Evolutionary conservation across 2,329 filamentous ascomycete genomes (phyloP).

Genomic region (Xylaria sp.): DNA sequence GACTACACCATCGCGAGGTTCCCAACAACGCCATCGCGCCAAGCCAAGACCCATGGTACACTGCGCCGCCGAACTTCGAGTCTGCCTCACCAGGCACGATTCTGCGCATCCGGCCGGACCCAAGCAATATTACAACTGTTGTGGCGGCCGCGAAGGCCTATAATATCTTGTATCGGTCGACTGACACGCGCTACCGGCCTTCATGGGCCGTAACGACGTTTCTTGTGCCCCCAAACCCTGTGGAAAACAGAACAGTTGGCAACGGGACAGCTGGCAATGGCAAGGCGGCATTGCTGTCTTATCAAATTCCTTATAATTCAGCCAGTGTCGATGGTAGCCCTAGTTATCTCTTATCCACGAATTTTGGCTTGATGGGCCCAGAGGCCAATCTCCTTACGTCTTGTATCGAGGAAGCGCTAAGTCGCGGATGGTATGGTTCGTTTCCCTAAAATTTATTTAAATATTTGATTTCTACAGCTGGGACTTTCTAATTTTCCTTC

Average conservation of each 20-base stretch:
- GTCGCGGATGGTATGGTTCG: constrained; percentile 47
- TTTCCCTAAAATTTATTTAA: neutral
- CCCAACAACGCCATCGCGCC: constrained; percentile 31
- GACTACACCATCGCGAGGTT: neutral
- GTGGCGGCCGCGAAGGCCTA: neutral
- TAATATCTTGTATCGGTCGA: constrained; percentile 46
- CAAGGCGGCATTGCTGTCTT: constrained; percentile 43
- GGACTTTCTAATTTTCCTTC: too few species aligned
- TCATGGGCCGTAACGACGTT: constrained; percentile 49
- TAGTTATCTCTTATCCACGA: constrained; percentile 39
- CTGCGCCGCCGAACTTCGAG: constrained; percentile 39
- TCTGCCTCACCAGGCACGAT: constrained; percentile 37
- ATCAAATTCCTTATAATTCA: constrained; percentile 47
- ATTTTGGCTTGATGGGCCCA: constrained; percentile 19
- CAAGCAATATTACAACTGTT: constrained; percentile 32
- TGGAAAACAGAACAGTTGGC: neutral
- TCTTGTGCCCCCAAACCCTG: constrained; percentile 20
- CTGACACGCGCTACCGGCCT: constrained; percentile 41
- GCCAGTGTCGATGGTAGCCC: constrained; percentile 45
- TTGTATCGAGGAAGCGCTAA: constrained; percentile 44
- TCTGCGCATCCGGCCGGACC: constrained; percentile 38
- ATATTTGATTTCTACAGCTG: too few species aligned
- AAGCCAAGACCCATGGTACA: constrained; percentile 43
- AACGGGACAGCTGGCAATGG: constrained; percentile 16
- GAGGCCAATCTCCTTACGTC: constrained; percentile 22